Evolutionary conservation across 2,329 filamentous ascomycete genomes (phyloP), one percentile per base, ranked within the genome.

Genomic region (Neopestalotiopsis clavispora): DNA sequence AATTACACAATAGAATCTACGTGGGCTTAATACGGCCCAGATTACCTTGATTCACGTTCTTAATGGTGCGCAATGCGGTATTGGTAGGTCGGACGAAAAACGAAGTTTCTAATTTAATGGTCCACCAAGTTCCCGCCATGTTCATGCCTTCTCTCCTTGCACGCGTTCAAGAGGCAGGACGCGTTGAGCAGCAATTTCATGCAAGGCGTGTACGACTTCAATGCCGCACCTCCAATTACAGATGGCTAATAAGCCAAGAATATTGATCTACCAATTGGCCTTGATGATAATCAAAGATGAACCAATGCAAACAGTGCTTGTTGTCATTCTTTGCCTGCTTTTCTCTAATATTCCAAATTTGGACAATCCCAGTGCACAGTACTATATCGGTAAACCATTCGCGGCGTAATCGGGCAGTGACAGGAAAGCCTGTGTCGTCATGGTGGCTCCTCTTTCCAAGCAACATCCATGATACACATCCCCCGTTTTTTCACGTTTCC

Each of bases 401-500:
- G 32, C 20, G 4, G 30, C n/a, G 12, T 17, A 7, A 5, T 20
- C 10, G 30, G 28, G 12, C 23, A 32, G 32, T 28, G 23, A 28
- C 23, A 28, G 23, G 23, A 28, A 32, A 38, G 32, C 17, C n/a
- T 20, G n/a, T 62, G 59, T 62, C 59, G 59, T 62, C 59, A 62
- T 62, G 30, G 59, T 34, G 30, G 59, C 32, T 20, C 57, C 32
- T 12, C 34, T 20, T 13, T 30, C 12, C 59, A 62, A 40, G 59
- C 59, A 62, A 62, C 59, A 62, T 20, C 59, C 59, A 62, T 62
- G 59, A 62, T 62, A 62, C 59, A 62, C 30, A 62, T 62, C 59
- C 59, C 59, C 59, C 59, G 32, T 62, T 14, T 61, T 38, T 12
- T 32, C 14, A 40, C 30, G n/a, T 62, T 40, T 34, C 28, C 30